Conservation (phyloP, 2,329 filamentous ascomycete species). For the Ramichloridium luteum region DNA sequence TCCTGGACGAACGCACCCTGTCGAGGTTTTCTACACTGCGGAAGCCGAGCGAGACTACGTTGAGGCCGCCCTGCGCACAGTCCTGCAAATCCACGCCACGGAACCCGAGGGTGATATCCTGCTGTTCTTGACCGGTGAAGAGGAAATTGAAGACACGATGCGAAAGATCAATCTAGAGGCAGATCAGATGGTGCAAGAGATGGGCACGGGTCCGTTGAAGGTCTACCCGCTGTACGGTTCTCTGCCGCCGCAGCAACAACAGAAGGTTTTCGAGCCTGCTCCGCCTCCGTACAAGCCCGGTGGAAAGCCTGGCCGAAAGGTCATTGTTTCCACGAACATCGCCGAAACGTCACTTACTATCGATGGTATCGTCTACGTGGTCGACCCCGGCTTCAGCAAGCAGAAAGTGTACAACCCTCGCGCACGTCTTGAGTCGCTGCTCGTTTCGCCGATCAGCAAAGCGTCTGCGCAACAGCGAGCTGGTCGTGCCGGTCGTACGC, state of each 20-base stretch:
- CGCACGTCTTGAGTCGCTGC: slow-evolving; percentile 86
- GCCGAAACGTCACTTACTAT: slow-evolving; percentile 96
- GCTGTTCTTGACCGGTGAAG: slow-evolving; percentile 91
- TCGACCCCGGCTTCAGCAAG: slow-evolving; percentile 98
- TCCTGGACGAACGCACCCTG: slow-evolving; percentile 85
- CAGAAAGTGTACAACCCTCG: slow-evolving; percentile 98
- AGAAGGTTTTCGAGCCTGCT: slow-evolving; percentile 86
- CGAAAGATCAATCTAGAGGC: slow-evolving; percentile 82
- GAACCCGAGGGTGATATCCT: slow-evolving; percentile 88
- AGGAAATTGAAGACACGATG: slow-evolving; percentile 95
- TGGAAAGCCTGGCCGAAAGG: slow-evolving; percentile 81
- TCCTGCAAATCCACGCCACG: slow-evolving; percentile 89
- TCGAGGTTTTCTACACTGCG: slow-evolving; percentile 97
- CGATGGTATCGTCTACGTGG: slow-evolving; percentile 96
- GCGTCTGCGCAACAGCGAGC: slow-evolving; percentile 94
- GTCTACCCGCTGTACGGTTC: slow-evolving; percentile 93
- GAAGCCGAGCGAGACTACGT: slow-evolving; percentile 95
- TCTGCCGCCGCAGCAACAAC: slow-evolving; percentile 82
- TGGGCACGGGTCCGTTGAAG: slow-evolving; percentile 75
- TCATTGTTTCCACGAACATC: slow-evolving; percentile 92
- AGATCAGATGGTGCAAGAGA: slow-evolving; percentile 84
- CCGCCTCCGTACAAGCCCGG: slow-evolving; percentile 60
- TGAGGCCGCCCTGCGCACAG: slow-evolving; percentile 85
- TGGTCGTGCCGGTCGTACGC: slow-evolving; percentile 97
- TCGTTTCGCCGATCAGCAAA: slow-evolving; percentile 97